These are phyloP conservation scores for Adansonia madagascariensis DNA, from an alignment of 441 rosid species.

Conservation along the genomic window DNA sequence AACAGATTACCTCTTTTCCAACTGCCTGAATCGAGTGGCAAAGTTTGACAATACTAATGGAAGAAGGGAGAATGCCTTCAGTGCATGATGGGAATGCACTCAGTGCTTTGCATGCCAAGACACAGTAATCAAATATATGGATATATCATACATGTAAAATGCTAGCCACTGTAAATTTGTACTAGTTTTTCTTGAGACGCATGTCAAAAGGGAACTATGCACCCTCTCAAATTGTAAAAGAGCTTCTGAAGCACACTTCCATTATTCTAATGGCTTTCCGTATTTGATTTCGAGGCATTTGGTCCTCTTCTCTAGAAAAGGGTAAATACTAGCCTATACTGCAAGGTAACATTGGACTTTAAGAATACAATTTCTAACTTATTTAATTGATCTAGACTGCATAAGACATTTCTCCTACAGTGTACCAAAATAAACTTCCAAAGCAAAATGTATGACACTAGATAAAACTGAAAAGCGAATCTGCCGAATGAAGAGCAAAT, in stretches of 20 bases:
- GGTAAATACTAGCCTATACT: not conserved
- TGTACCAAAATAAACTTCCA: not conserved
- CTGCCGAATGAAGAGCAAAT: not conserved
- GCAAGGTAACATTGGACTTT: conserved; percentile 2
- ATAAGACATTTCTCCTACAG: not conserved
- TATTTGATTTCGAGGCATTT: not conserved
- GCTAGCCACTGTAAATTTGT: not conserved
- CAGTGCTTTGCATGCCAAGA: not conserved
- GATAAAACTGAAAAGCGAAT: not conserved
- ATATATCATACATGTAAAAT: not conserved
- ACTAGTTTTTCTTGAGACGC: not conserved
- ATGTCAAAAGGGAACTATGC: not conserved
- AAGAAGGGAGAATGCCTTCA: conserved; percentile 1
- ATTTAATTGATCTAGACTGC: not conserved
- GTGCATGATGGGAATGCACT: not conserved
- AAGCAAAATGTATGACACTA: not conserved
- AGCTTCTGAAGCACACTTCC: not conserved
- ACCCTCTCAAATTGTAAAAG: not conserved
- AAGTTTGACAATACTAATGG: not conserved
- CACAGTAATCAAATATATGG: not conserved
- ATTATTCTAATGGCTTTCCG: not conserved
- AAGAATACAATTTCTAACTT: not conserved
- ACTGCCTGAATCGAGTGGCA: conserved; percentile 10
- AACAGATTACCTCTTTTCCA: not conserved
- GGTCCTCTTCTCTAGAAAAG: not conserved